Base-by-base conservation (phyloP, 1,284 basidiomycete species). In the Boletus hoseneyae region DNA sequence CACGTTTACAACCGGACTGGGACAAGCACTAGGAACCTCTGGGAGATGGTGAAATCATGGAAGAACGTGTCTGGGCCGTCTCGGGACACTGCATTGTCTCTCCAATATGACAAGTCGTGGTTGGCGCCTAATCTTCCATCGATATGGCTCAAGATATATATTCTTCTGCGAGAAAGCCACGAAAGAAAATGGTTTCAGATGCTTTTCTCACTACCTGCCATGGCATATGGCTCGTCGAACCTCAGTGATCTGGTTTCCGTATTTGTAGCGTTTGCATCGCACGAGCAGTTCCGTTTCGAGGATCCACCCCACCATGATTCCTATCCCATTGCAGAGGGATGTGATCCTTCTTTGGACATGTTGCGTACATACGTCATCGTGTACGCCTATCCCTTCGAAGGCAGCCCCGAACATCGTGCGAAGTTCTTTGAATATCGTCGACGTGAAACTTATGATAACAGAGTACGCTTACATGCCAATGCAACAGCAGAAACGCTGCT, bases 211-310 rank as follows among this genome's bases (percentile, higher is more conserved):
- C 33, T 34, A 15, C 33, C 33, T 9, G 33, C 33, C n/a, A 54
- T 69, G 49, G 60, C 53, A 30, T 73, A 68, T 51, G 48, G 47
- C 11, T 59, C 55, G 1, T 21, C 39, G 4, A 19, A 50, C 5
- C 12, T 44, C 12, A 18, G 33, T 15, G 40, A 46, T 6, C 53
- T 66, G 29, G 51, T 69, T 12, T 59, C 58, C 0, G 57, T 57
- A 1, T 49, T 73, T 2, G 41, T 70, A 49, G 21, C 21, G 6
- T 23, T 23, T 23, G 21, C 21, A 6, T 23, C 21, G 21, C 21
- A 23, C 21, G 3, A 23, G 21, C 3, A 23, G 21, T 23, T 23
- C 21, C 6, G 21, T 6, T 3, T 23, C 6, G 21, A 23, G 36
- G 21, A 48, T 39, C 55, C 53, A 27, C 59, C 62, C 1, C 6